phyloP scores from a whole-genome alignment of 805 yeast genomes.

The Wickerhamomyces sydowiorum region DNA sequence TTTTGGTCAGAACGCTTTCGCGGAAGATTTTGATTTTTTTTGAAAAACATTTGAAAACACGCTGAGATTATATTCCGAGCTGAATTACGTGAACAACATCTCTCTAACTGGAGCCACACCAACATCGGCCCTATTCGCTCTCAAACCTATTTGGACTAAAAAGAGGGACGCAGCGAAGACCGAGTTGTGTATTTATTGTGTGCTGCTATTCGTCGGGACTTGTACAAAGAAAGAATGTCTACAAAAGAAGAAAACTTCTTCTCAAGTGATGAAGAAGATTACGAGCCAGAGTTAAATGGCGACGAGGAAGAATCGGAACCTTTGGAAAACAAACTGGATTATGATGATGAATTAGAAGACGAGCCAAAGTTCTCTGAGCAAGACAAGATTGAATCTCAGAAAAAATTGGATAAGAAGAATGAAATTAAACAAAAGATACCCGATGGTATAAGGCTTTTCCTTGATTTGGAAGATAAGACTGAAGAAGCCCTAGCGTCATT shows the following conservation, averaged over 20 bases:
- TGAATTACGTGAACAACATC: no score
- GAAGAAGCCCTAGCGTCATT: slow-evolving; percentile 63
- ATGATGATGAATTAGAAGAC: slow-evolving; percentile 4
- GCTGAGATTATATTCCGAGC: no score
- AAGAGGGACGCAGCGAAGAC: no score
- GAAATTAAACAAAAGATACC: slow-evolving; percentile 17
- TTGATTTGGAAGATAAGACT: slow-evolving; percentile 50
- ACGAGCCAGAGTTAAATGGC: slow-evolving; percentile 7
- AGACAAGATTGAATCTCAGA: slow-evolving; percentile 14
- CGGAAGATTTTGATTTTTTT: no score
- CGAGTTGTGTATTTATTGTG: no score
- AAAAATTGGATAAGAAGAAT: slow-evolving; percentile 11
- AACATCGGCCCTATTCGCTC: no score
- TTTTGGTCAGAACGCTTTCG: no score
- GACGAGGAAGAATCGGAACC: not conserved
- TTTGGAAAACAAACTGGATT: not conserved
- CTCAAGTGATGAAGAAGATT: slow-evolving; percentile 13
- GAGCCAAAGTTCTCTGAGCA: slow-evolving; percentile 14
- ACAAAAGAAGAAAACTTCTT: not conserved
- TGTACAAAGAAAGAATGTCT: no score
- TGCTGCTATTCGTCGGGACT: no score
- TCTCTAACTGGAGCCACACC: no score
- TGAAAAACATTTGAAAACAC: no score
- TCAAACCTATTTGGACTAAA: no score
- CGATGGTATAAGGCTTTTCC: slow-evolving; percentile 15